phyloP scores from a whole-genome alignment of 2,329 filamentous ascomycete genomes.

The Alternaria arborescens region DNA sequence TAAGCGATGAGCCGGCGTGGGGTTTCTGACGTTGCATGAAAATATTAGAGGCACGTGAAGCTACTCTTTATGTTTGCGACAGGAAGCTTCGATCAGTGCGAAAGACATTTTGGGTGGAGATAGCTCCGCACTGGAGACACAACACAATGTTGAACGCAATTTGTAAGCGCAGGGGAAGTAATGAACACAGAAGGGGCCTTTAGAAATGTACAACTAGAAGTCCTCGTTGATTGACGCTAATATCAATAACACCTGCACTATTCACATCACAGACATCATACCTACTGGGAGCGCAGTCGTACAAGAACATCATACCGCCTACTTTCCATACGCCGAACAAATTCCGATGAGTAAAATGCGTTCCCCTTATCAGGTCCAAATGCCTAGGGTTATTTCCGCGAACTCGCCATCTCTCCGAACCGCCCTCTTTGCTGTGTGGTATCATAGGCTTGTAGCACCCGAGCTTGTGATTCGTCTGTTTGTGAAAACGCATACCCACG shows the following conservation, averaged over 20 bases:
- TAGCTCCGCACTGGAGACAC: neutral
- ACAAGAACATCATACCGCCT: neutral
- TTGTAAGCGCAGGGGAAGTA: neutral
- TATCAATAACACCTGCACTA: conserved; percentile 12
- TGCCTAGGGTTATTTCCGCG: conserved; percentile 40
- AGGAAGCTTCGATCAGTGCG: neutral
- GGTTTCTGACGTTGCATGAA: neutral
- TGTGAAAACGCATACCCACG: conserved; percentile 98
- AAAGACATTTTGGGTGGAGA: neutral
- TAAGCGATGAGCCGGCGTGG: neutral
- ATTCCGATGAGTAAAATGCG: conserved; percentile 2
- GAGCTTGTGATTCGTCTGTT: conserved; percentile 94
- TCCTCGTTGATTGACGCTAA: conserved; percentile 6
- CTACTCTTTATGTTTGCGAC: neutral
- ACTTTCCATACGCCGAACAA: conserved; percentile 10
- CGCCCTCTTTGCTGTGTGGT: conserved; percentile 90
- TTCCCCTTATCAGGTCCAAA: neutral
- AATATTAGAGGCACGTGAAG: neutral
- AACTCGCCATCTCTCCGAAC: conserved; percentile 92
- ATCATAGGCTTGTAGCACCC: conserved; percentile 96
- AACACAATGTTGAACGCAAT: neutral
- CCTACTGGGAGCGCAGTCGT: conserved; percentile 3
- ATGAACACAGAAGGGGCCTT: neutral
- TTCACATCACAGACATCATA: conserved; percentile 13
- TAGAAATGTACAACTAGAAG: neutral